Evolutionary conservation across 2,329 filamentous ascomycete species (phyloP).

Genomic region (Colletotrichum tabaci): DNA sequence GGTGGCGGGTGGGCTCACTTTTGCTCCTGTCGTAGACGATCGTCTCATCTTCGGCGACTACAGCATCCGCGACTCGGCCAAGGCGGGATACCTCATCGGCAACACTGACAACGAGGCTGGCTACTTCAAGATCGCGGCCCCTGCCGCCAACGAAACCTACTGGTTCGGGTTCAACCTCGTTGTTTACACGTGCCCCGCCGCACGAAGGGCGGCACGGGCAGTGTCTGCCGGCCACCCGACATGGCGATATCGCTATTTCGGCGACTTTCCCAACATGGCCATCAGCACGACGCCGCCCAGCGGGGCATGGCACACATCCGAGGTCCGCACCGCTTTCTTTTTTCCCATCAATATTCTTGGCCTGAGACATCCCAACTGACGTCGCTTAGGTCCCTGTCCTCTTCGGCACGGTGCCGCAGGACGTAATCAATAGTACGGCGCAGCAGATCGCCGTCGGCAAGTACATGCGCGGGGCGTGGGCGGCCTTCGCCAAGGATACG

Average conservation of each 20-base stretch:
- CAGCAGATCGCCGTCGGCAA: slow-evolving; percentile 49
- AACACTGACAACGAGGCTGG: slow-evolving; percentile 53
- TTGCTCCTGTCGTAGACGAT: slow-evolving; percentile 31
- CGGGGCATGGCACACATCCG: slow-evolving; percentile 53
- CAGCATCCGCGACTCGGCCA: slow-evolving; percentile 25
- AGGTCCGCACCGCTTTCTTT: slow-evolving; percentile 42
- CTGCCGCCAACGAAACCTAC: slow-evolving; percentile 44
- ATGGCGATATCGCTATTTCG: slow-evolving; percentile 57
- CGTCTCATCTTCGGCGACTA: slow-evolving; percentile 35
- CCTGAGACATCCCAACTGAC: slow-evolving; percentile 18
- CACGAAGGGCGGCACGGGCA: slow-evolving; percentile 45
- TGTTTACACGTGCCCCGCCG: slow-evolving; percentile 53
- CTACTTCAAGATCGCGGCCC: slow-evolving; percentile 46
- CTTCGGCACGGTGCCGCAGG: slow-evolving; percentile 49
- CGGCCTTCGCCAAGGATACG: slow-evolving; percentile 57
- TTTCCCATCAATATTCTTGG: slow-evolving; percentile 12
- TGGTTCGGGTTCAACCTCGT: slow-evolving; percentile 49
- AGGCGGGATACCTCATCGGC: slow-evolving; percentile 46
- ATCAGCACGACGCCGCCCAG: slow-evolving; percentile 48
- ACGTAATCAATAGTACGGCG: slow-evolving; percentile 43
- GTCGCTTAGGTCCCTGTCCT: slow-evolving; percentile 47
- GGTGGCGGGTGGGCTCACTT: slow-evolving; percentile 8
- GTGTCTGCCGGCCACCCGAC: slow-evolving; percentile 49
- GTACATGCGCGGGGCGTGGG: slow-evolving; percentile 56
- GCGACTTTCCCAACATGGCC: slow-evolving; percentile 52